A percentile compares a stretch with the other conserved stretches of the same genome.
These are phyloP conservation scores for Nigrospora sphaerica DNA, from an alignment of 2,329 filamentous ascomycete species.

Conservation along the genomic window DNA sequence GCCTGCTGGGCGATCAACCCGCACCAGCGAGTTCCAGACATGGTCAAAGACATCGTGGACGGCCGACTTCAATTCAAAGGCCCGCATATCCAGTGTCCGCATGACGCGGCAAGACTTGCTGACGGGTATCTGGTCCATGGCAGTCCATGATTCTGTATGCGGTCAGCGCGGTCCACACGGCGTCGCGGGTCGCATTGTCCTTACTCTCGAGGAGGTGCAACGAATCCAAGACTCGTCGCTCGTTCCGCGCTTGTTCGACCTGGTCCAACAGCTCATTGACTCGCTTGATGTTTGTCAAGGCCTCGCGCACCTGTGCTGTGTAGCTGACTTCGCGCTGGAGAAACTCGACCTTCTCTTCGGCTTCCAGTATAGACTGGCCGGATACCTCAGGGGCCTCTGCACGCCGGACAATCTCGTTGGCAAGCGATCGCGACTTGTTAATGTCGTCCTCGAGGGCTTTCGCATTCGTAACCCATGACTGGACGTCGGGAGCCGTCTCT, in stretches of 20 bases:
- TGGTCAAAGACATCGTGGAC: conserved; percentile 60
- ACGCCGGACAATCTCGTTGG: conserved; percentile 72
- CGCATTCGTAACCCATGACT: conserved; percentile 79
- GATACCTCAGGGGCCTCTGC: conserved; percentile 57
- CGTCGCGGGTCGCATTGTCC: conserved; percentile 9
- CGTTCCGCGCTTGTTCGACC: conserved; percentile 50
- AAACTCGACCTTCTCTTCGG: conserved; percentile 48
- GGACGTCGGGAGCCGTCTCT: conserved; percentile 71
- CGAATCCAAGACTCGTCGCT: conserved; percentile 49
- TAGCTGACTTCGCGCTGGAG: conserved; percentile 52
- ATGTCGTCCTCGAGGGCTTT: conserved; percentile 83
- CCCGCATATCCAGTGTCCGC: conserved; percentile 57
- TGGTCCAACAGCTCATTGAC: conserved; percentile 56
- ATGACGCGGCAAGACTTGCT: conserved; percentile 56
- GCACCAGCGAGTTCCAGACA: conserved; percentile 65
- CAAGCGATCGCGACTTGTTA: conserved; percentile 68
- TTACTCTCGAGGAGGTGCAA: conserved; percentile 49
- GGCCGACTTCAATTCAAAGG: conserved; percentile 57
- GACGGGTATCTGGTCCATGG: conserved; percentile 51
- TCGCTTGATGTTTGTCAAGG: conserved; percentile 43
- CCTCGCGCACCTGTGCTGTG: conserved; percentile 46
- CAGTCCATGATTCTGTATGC: conserved; percentile 43
- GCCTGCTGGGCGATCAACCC: conserved; percentile 48
- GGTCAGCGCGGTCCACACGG: conserved; percentile 11
- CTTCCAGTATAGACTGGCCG: conserved; percentile 44